phyloP scores from a whole-genome alignment of 805 yeast species.

The Sugiyamaella marilandica region DNA sequence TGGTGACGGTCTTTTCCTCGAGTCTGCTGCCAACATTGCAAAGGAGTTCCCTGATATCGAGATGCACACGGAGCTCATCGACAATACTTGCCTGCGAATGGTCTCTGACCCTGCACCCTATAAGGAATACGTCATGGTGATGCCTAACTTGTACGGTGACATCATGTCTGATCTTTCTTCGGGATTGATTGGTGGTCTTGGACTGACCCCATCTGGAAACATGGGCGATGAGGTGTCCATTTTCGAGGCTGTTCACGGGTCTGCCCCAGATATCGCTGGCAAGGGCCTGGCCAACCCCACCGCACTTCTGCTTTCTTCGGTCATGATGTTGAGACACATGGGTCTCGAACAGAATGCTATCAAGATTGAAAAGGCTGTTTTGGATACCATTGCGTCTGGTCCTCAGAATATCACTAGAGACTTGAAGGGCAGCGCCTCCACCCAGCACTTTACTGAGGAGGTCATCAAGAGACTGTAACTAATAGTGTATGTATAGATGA shows the following conservation, averaged over 20 bases:
- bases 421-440: conserved; percentile 86
- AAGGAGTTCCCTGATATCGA: conserved; percentile 88
- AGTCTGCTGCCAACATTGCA: conserved; percentile 83
- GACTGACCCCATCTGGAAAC: conserved; percentile 98
- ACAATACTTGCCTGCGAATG: conserved; percentile 88
- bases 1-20: conserved; percentile 94
- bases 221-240: conserved; percentile 98
- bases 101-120: conserved; percentile 86
- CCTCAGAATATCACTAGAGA: conserved; percentile 95
- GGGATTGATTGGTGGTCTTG: conserved; percentile 97
- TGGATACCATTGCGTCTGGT: conserved; percentile 87
- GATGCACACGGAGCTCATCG: conserved; percentile 82
- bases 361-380: conserved; percentile 81
- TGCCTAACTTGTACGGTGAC: conserved; percentile 99
- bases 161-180: conserved; percentile 97
- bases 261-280: conserved; percentile 99
- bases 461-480: conserved; percentile 72
- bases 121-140: conserved; percentile 87
- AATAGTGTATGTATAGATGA: background rate
- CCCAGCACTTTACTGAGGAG: conserved; percentile 85
- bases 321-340: conserved; percentile 99
- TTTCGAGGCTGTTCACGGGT: conserved; percentile 99
- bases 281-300: conserved; percentile 99
- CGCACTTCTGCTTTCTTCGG: conserved; percentile 89
- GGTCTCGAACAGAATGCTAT: conserved; percentile 76